A percentile compares a stretch with the other conserved stretches of the same genome.
Conservation (phyloP, 2,329 filamentous ascomycete genomes). For the Xylariomycetidae sp. region DNA sequence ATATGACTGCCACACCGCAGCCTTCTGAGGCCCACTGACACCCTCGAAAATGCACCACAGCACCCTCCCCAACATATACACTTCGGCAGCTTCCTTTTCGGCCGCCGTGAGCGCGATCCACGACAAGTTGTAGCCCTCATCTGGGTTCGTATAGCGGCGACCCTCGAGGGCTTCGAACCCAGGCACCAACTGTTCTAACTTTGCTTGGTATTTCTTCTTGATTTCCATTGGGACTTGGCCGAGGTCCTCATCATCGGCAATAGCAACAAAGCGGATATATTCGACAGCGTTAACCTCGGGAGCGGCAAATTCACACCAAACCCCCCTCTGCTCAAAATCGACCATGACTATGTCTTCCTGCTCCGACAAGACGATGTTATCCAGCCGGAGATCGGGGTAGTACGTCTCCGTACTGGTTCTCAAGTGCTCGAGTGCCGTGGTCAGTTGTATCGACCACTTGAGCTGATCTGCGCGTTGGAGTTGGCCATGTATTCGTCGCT, state of each 20-base stretch:
- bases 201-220: conserved; percentile 34
- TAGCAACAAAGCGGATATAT: conserved; percentile 50
- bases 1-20: conserved; percentile 57
- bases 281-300: conserved; percentile 58
- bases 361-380: conserved; percentile 52
- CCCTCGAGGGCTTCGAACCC: conserved; percentile 38
- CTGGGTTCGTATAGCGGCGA: conserved; percentile 44
- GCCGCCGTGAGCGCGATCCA: conserved; percentile 47
- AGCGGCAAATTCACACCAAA: conserved; percentile 58
- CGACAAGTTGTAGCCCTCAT: conserved; percentile 48
- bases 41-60: conserved; percentile 62
- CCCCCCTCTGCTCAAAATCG: conserved; percentile 59
- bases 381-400: conserved; percentile 56
- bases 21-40: conserved; percentile 51
- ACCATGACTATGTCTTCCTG: conserved; percentile 48
- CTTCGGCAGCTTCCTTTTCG: conserved; percentile 55
- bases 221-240: too few species aligned
- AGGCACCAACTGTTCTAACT: conserved; percentile 41
- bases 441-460: conserved; percentile 50
- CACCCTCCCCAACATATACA: conserved; percentile 58
- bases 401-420: conserved; percentile 41
- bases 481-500: conserved; percentile 41
- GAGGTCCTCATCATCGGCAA: conserved; percentile 36
- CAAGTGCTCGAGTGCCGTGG: conserved; percentile 47
- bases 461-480: conserved; percentile 41